Evolutionary conservation across 2,329 filamentous ascomycete species (phyloP).

Genomic region (Amauroascus verrucosus): DNA sequence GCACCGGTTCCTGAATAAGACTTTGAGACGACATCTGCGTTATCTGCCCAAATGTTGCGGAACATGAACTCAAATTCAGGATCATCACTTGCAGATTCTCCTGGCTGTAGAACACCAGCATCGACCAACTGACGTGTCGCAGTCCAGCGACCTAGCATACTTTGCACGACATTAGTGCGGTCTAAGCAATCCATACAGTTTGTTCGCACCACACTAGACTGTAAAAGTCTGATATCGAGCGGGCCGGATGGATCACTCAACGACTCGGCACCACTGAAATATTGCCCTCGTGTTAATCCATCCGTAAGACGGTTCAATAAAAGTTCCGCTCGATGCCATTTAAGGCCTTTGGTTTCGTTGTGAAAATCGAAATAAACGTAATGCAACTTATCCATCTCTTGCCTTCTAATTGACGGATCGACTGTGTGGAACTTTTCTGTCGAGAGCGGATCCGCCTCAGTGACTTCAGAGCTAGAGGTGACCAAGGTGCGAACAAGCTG

Average conservation of each 20-base stretch:
- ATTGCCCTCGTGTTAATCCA: slow-evolving; percentile 67
- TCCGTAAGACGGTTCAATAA: slow-evolving; percentile 73
- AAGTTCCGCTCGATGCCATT: slow-evolving; percentile 83
- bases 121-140: slow-evolving; percentile 83
- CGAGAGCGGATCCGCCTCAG: slow-evolving; percentile 54
- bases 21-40: slow-evolving; percentile 86
- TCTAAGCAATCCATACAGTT: slow-evolving; percentile 99
- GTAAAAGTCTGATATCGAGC: slow-evolving; percentile 68
- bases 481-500: slow-evolving; percentile 70
- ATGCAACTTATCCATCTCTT: slow-evolving; percentile 73
- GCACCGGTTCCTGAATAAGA: slow-evolving; percentile 94
- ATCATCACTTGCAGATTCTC: slow-evolving; percentile 71
- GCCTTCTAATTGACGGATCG: slow-evolving; percentile 50
- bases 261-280: slow-evolving; percentile 86
- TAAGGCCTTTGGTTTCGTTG: slow-evolving; percentile 88
- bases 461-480: slow-evolving; percentile 55
- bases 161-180: slow-evolving; percentile 94
- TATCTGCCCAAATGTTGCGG: slow-evolving; percentile 97
- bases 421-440: slow-evolving; percentile 74
- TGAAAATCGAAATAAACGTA: slow-evolving; percentile 99
- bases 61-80: slow-evolving; percentile 77
- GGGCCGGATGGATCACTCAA: slow-evolving; percentile 59
- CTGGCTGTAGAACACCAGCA: slow-evolving; percentile 63
- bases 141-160: slow-evolving; percentile 84
- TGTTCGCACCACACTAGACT: slow-evolving; percentile 85